Conservation (phyloP, 2,329 filamentous ascomycete genomes). For the Tolypocladium inflatum region DNA sequence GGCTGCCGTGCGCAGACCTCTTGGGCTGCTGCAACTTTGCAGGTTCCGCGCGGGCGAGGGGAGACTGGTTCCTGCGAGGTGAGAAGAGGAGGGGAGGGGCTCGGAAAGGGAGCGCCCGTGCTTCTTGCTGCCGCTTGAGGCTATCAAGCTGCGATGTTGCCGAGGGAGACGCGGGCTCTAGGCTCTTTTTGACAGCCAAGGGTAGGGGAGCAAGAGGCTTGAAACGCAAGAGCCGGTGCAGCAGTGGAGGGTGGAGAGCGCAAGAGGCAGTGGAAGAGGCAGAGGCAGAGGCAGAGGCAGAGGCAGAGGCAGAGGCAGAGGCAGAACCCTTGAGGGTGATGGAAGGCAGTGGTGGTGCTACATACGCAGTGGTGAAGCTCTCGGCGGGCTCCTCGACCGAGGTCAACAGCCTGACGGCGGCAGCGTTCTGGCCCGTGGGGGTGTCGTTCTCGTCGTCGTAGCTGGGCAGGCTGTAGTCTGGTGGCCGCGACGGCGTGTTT, state of each 20-base stretch:
- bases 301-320: not conserved
- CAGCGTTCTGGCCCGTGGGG: slow-evolving; percentile 36
- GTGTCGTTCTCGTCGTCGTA: slow-evolving; percentile 48
- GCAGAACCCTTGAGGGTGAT: not conserved
- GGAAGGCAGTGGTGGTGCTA: slow-evolving; percentile 19
- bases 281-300: not conserved
- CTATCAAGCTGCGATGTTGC: not conserved
- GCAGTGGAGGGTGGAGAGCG: not conserved
- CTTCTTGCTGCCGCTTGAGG: not conserved
- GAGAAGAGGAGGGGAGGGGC: not conserved
- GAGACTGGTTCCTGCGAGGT: slow-evolving; percentile 18
- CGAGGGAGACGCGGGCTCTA: not conserved
- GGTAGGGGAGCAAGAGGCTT: not conserved
- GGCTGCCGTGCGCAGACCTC: not conserved
- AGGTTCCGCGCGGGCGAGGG: slow-evolving; percentile 2
- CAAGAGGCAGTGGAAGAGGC: not conserved
- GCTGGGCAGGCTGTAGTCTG: slow-evolving; percentile 46
- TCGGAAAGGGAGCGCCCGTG: not conserved
- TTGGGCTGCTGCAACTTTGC: slow-evolving; percentile 8
- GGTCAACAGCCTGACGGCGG: slow-evolving; percentile 51
- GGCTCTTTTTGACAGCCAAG: not conserved
- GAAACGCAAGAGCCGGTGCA: not conserved
- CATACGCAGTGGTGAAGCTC: slow-evolving; percentile 41
- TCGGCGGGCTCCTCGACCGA: slow-evolving; percentile 48
- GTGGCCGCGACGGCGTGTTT: slow-evolving; percentile 41